Evolutionary conservation across 2,329 filamentous ascomycete species (phyloP), one percentile per base, ranked within the genome.

Genomic region (Microdochium trichocladiopsis): DNA sequence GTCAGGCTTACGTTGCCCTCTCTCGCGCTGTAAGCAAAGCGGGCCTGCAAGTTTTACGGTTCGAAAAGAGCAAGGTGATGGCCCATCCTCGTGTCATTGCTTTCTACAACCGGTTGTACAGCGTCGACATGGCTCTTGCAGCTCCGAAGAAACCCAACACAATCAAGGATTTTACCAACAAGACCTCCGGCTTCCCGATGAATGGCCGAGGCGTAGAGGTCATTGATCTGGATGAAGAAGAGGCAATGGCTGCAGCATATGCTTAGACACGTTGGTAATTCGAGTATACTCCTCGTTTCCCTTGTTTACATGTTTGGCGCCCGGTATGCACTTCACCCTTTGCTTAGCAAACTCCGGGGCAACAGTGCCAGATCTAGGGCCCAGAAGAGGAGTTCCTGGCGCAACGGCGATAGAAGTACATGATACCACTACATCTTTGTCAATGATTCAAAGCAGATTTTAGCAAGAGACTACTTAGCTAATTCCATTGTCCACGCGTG

Each of bases 1-100:
- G 94, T 0, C 94, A 99, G 68, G 94, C 94, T 5, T 99, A 99
- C 64, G 94, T 99, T 50, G 94, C 94, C 50, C 82, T 99, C 14
- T 95, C 90, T 74, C 88, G 94, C 69, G 94, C 94, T 14, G 95
- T 90, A 1, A 88, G 80, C 53, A 91, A 96, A 72, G 79, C 83
- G 18, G 94, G 94, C 1, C 73, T 99, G 21, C 90, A 96, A 64
- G 92, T 99, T 12, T 69, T 93, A 49, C 80, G 90, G 33, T 99
- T 99, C 62, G 88, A 96, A 62, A 88, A 90, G 58, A 80, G 74
- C 55, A 97, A 95, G 70, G 93, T 99, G 24, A 92, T 96, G 84
- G 94, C 95, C 2, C 94, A 99, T 65, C 86, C 90, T 1, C 84
- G 84, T 60, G 94, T 99, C 18, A 78, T 90, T 5, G 78, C 78